Percentiles rank a stretch among this genome's conserved stretches.
These are phyloP conservation scores for Moniliella sp. DNA, from an alignment of 1,284 basidiomycete species.

Conservation along the genomic window DNA sequence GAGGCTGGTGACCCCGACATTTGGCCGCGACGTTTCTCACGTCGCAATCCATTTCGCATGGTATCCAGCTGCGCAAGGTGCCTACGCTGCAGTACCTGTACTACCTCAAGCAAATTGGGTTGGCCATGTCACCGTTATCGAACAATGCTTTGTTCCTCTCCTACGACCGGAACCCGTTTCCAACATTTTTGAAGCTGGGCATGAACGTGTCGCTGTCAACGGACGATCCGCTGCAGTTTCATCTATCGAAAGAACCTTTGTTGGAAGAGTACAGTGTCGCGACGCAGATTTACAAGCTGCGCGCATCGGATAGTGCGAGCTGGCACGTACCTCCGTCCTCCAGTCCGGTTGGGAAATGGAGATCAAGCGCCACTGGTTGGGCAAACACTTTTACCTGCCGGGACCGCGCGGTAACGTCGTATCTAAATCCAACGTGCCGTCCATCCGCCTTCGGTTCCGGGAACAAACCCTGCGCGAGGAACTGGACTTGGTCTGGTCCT, in stretches of 20 bases:
- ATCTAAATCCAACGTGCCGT: slow-evolving; percentile 63
- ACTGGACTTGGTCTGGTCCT: no score
- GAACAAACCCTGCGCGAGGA: slow-evolving; percentile 65
- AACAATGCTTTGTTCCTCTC: slow-evolving; percentile 94
- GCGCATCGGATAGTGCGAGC: slow-evolving; percentile 48
- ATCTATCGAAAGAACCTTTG: slow-evolving; percentile 48
- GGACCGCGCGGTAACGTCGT: slow-evolving; percentile 26
- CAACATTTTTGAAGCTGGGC: slow-evolving; percentile 85
- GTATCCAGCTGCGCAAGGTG: slow-evolving; percentile 86
- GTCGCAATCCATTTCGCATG: slow-evolving; percentile 92
- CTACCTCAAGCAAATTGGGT: slow-evolving; percentile 41
- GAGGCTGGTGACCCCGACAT: slow-evolving; percentile 95
- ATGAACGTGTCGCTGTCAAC: slow-evolving; percentile 91
- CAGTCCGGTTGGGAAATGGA: slow-evolving; percentile 99
- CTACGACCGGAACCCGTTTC: slow-evolving; percentile 89
- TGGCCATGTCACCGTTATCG: slow-evolving; percentile 91
- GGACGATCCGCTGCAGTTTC: slow-evolving; percentile 51
- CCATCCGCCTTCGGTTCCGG: slow-evolving; percentile 64
- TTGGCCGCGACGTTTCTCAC: slow-evolving; percentile 84
- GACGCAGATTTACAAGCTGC: slow-evolving; percentile 40
- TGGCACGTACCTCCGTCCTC: slow-evolving; percentile 81
- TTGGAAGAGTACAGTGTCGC: slow-evolving; percentile 95
- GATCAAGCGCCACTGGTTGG: slow-evolving; percentile 68
- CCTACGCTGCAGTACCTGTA: slow-evolving; percentile 56
- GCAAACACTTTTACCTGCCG: slow-evolving; percentile 54